Conservation (phyloP, 352 stramenopile species). For the Phytophthora cryptogea region DNA sequence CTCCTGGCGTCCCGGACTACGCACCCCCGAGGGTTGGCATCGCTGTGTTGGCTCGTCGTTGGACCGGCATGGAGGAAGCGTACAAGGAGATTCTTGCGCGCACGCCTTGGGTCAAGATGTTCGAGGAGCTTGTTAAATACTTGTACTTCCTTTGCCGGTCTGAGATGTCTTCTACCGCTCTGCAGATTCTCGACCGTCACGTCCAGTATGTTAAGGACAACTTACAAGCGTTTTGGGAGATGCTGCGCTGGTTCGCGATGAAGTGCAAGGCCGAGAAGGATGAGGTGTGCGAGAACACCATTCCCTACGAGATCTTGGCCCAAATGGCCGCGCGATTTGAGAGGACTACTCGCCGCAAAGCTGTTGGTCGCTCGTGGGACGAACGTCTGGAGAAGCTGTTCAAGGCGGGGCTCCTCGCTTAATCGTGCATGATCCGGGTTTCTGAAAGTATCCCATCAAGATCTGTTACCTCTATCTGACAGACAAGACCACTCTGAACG, state of each 20-base stretch:
- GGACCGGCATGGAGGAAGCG: background rate
- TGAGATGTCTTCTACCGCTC: background rate
- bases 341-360: too few relatives aligned
- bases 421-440: background rate
- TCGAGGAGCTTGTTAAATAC: background rate
- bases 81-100: background rate
- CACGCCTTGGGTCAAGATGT: slow-evolving; percentile 3
- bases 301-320: background rate
- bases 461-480: background rate
- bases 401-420: background rate
- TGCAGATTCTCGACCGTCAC: background rate
- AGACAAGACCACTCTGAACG: background rate
- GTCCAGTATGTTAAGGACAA: background rate
- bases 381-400: background rate
- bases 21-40: background rate
- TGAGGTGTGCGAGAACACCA: background rate
- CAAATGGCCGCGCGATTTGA: background rate
- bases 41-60: background rate
- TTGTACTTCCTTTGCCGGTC: slow-evolving; percentile 3
- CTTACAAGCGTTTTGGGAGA: slow-evolving; percentile 2
- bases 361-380: background rate
- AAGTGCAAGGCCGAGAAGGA: background rate
- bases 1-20: slow-evolving; percentile 4
- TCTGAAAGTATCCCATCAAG: slow-evolving; percentile 2
- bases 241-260: slow-evolving; percentile 4